These are phyloP conservation scores for Camellia lanceoleosa DNA, from an alignment of 148 eudicot genomes.

Conservation along the genomic window DNA sequence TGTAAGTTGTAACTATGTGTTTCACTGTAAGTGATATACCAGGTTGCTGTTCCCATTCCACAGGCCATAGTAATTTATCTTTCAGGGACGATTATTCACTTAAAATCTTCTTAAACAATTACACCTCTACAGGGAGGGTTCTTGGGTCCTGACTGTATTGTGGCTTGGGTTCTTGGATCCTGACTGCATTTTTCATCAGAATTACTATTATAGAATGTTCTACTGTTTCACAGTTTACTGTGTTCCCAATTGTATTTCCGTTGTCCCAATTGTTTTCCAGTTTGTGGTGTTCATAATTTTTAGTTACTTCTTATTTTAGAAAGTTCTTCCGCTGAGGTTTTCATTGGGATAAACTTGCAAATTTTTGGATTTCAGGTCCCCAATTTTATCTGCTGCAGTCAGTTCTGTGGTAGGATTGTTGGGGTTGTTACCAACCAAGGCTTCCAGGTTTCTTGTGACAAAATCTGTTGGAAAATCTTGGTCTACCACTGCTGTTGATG, in stretches of 20 bases:
- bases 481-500: constrained; percentile 67
- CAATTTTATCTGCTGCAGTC: constrained; percentile 28
- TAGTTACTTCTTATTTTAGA: not conserved
- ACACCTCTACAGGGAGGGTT: not conserved
- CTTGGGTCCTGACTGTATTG: not conserved
- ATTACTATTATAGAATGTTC: not conserved
- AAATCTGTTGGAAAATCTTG: constrained; percentile 65
- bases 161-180: not conserved
- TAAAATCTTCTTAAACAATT: not conserved
- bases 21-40: not conserved
- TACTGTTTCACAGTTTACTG: not conserved
- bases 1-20: not conserved
- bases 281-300: too few species aligned
- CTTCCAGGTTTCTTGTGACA: constrained; percentile 53
- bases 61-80: not conserved
- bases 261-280: not conserved
- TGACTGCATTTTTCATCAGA: not conserved
- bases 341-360: not conserved
- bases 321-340: not conserved
- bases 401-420: constrained; percentile 56
- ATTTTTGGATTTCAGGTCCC: constrained; percentile 46
- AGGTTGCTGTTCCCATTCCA: not conserved
- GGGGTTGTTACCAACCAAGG: constrained; percentile 52
- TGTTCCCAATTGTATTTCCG: not conserved
- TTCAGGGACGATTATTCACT: not conserved